A percentile compares a stretch with the other conserved stretches of the same genome.
Conservation (phyloP, 306 rosid species). For the Cercis canadensis region DNA sequence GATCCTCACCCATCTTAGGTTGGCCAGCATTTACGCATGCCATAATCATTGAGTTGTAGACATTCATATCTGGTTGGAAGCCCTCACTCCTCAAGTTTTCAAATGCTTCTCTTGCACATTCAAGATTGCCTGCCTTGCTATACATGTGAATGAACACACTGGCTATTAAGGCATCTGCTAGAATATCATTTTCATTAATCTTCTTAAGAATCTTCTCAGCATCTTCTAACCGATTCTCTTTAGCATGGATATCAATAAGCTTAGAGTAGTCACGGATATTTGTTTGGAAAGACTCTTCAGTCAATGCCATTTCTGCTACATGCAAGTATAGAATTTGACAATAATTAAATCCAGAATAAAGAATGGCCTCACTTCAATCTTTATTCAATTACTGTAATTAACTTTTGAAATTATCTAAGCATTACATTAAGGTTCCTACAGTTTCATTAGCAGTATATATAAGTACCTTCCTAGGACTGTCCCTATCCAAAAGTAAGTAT, state of each 20-base stretch:
- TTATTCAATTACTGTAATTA: slow-evolving; percentile 11
- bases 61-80: slow-evolving; percentile 67
- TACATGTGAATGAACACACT: slow-evolving; percentile 74
- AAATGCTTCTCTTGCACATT: slow-evolving; percentile 65
- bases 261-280: slow-evolving; percentile 70
- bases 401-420: slow-evolving; percentile 1
- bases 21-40: slow-evolving; percentile 69
- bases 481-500: slow-evolving; percentile 12
- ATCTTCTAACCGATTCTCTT: slow-evolving; percentile 65
- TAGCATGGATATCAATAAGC: slow-evolving; percentile 74
- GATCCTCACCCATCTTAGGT: slow-evolving; percentile 47
- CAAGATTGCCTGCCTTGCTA: slow-evolving; percentile 75
- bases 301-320: slow-evolving; percentile 79
- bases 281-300: slow-evolving; percentile 80
- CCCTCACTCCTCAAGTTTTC: slow-evolving; percentile 67
- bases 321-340: slow-evolving; percentile 47
- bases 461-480: slow-evolving; percentile 17
- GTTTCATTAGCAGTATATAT: slow-evolving; percentile 8
- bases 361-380: slow-evolving; percentile 5
- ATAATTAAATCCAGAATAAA: slow-evolving; percentile 34
- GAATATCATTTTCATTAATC: slow-evolving; percentile 70
- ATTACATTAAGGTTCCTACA: slow-evolving; percentile 28
- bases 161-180: slow-evolving; percentile 61
- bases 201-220: slow-evolving; percentile 74
- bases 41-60: slow-evolving; percentile 73